Evolutionary conservation across 2,329 filamentous ascomycete species (phyloP).

Genomic region (Apiospora rasikravindrae): DNA sequence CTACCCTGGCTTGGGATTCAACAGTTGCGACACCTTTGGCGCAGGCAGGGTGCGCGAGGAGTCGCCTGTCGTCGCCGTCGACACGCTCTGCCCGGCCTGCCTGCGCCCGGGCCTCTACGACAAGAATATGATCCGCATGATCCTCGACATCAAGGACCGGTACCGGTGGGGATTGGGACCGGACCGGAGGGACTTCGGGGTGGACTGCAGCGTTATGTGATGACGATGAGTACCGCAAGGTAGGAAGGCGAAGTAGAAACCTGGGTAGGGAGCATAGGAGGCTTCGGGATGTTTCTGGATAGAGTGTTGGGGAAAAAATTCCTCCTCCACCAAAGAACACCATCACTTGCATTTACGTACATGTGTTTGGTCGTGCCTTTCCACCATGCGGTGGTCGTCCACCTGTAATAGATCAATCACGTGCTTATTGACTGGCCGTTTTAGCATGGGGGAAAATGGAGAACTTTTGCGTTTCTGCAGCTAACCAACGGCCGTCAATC

Average conservation of each 20-base stretch:
- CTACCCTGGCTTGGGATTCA: constrained; percentile 55
- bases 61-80: constrained; percentile 40
- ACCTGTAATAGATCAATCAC: neutral
- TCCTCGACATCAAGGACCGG: constrained; percentile 49
- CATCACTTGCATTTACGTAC: neutral
- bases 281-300: neutral
- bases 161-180: constrained; percentile 56
- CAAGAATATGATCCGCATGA: constrained; percentile 52
- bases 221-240: neutral
- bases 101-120: constrained; percentile 50
- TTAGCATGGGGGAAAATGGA: constrained; percentile 6
- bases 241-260: neutral
- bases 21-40: constrained; percentile 50
- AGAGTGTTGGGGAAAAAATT: neutral
- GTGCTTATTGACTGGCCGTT: neutral
- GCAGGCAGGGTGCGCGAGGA: constrained; percentile 44
- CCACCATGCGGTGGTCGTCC: neutral
- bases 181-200: constrained; percentile 41
- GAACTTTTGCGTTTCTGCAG: neutral
- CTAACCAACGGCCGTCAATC: neutral
- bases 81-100: constrained; percentile 40
- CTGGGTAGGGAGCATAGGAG: neutral
- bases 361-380: neutral
- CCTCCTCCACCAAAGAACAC: no score
- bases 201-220: constrained; percentile 50